Evolutionary conservation across 2,329 filamentous ascomycete genomes (phyloP).

Genomic region (Exophiala xenobiotica): DNA sequence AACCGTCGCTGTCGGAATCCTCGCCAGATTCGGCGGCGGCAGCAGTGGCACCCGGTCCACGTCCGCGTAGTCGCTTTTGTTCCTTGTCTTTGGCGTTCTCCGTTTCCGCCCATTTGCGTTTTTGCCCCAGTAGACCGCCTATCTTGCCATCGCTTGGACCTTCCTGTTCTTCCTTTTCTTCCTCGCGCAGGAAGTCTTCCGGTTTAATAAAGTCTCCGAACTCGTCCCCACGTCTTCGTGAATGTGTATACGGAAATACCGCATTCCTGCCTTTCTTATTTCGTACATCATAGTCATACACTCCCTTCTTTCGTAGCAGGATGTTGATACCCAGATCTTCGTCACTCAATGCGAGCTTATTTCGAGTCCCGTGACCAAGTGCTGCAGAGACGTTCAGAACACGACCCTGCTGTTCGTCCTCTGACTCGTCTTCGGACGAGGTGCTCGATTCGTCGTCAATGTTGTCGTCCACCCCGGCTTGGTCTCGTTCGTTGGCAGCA

Average conservation of each 20-base stretch:
- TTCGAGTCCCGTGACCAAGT: constrained; percentile 77
- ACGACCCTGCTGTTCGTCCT: constrained; percentile 86
- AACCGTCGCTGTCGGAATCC: constrained; percentile 57
- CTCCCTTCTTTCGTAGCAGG: constrained; percentile 78
- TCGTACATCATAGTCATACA: constrained; percentile 91
- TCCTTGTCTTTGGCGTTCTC: constrained; percentile 41
- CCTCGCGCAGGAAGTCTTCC: constrained; percentile 88
- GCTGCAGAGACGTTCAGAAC: constrained; percentile 85
- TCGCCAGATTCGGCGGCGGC: constrained; percentile 42
- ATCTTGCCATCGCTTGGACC: constrained; percentile 53
- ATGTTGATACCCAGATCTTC: constrained; percentile 91
- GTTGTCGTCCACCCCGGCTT: constrained; percentile 61
- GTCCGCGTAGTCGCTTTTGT: constrained; percentile 30
- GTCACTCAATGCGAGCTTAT: constrained; percentile 82
- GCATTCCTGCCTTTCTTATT: constrained; percentile 90
- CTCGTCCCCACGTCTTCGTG: constrained; percentile 78
- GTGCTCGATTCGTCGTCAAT: constrained; percentile 82
- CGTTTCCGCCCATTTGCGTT: constrained; percentile 87
- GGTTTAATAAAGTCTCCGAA: constrained; percentile 92
- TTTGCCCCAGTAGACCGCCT: constrained; percentile 75
- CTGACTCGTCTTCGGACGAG: constrained; percentile 84
- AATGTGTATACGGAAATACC: constrained; percentile 83
- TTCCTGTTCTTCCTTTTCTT: constrained; percentile 79
- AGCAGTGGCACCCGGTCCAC: constrained; percentile 17
- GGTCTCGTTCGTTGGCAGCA: constrained; percentile 59